Evolutionary conservation across 345 rosid genomes (phyloP).

Genomic region (Garcia nutans): DNA sequence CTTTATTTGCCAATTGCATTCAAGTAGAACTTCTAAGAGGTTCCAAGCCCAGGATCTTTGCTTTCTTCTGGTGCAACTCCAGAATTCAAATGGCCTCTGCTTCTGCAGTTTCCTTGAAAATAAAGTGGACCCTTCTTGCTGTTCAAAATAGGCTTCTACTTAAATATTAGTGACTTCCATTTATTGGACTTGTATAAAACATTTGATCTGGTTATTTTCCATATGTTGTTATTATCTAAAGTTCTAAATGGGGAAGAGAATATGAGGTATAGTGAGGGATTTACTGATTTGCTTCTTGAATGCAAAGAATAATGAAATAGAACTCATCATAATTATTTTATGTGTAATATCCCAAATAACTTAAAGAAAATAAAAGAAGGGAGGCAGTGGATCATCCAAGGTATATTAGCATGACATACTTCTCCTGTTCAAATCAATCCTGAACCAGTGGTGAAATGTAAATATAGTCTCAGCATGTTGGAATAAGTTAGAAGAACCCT

Average conservation of each 20-base stretch:
- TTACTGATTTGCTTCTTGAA: not conserved
- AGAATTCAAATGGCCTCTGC: too few relatives aligned
- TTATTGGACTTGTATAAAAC: not conserved
- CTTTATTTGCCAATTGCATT: too few relatives aligned
- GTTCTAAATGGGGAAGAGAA: not conserved
- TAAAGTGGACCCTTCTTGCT: not conserved
- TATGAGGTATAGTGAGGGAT: not conserved
- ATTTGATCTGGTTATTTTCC: too few relatives aligned
- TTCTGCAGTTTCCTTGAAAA: not conserved
- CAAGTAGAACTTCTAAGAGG: too few relatives aligned
- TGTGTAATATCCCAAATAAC: not conserved
- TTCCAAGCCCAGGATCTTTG: too few relatives aligned
- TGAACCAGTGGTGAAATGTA: not conserved
- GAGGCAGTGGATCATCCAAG: too few relatives aligned
- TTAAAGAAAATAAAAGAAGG: not conserved
- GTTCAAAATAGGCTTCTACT: not conserved
- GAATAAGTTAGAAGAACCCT: constrained; percentile 2
- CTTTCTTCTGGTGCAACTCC: too few relatives aligned
- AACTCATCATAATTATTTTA: not conserved
- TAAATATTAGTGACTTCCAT: not conserved
- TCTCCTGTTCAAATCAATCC: too few relatives aligned
- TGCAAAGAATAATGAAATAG: not conserved
- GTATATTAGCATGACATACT: too few relatives aligned
- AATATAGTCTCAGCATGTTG: not conserved
- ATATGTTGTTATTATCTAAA: not conserved